Conservation (phyloP, 352 stramenopile genomes). For the Pythium plurisporium region DNA sequence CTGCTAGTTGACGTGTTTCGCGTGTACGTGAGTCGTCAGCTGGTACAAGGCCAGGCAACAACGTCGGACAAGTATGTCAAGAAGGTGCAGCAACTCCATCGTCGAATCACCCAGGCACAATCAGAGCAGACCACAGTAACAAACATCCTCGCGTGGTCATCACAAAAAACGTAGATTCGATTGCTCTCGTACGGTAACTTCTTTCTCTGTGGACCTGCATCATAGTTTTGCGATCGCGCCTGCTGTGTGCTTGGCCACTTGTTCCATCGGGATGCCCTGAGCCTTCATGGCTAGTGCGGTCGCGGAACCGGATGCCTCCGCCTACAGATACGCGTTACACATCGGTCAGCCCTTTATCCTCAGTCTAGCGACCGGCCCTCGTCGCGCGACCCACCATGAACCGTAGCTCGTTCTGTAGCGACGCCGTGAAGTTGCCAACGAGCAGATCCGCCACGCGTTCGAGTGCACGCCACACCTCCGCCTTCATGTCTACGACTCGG, state of each 20-base stretch:
- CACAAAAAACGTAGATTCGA: constrained; percentile 1
- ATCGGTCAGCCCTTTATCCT: neutral
- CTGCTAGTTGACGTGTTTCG: constrained; percentile 55
- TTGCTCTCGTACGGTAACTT: neutral
- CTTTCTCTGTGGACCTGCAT: no score
- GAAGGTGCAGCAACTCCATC: constrained; percentile 48
- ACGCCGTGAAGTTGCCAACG: constrained; percentile 77
- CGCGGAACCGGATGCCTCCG: constrained; percentile 60
- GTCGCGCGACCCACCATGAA: constrained; percentile 58
- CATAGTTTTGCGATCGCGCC: constrained; percentile 60
- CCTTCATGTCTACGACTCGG: constrained; percentile 41
- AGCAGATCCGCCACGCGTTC: constrained; percentile 68
- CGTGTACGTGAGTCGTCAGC: constrained; percentile 39
- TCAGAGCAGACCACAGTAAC: constrained; percentile 30
- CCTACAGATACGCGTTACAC: constrained; percentile 25
- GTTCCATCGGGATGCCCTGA: constrained; percentile 70
- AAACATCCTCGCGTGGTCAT: constrained; percentile 50
- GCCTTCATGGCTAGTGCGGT: constrained; percentile 53
- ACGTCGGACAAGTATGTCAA: constrained; percentile 59
- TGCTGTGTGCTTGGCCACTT: constrained; percentile 65
- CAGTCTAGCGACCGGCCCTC: neutral
- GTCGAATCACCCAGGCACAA: constrained; percentile 43
- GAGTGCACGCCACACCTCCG: constrained; percentile 48
- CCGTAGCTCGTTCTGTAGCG: constrained; percentile 82
- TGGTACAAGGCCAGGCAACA: constrained; percentile 37